Evolutionary conservation across 2,329 filamentous ascomycete genomes (phyloP), one percentile per base, ranked within the genome.

Genomic region (Pseudocercospora fijiensis): DNA sequence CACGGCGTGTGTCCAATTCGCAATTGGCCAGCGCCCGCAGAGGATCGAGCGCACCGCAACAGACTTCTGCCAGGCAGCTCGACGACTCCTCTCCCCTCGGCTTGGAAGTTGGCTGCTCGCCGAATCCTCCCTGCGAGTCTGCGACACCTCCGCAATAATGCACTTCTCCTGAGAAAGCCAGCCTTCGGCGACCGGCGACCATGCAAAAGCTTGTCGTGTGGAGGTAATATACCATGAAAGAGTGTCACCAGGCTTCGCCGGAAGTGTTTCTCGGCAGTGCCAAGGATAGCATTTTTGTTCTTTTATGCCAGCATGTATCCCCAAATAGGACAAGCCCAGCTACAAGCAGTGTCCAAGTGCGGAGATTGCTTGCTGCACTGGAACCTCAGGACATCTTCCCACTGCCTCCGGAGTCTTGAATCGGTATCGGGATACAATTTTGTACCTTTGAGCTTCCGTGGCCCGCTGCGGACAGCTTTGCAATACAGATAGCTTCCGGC

Each of bases 351-450:
- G 16, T 27, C 24, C 24, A 52, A 28, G n/a, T 28, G 24, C 9
- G 20, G 49, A 52, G 24, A 27, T 52, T 53, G 49, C 49, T 18
- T 53, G 49, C 28, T n/a, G 49, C 16, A 18, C 18, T 24, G 28
- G 22, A 53, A 53, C 49, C 49, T 53, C 49, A 53, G 26, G 49
- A n/a, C 49, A 27, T 49, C 49, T 26, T 26, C 11, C 49, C 49
- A 24, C 28, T 11, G 24, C 22, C 22, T 26, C 24, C 49, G 22
- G 26, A n/a, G 49, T 11, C 49, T 53, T 13, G 16, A 4, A 53
- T 53, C 49, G 49, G 49, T 53, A 26, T 26, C 49, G 26, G 49
- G 22, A 27, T 26, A 53, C 49, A 28, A 16, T 18, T 53, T 24
- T 30, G 22, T 4, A 53, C 22, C 24, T 24, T 27, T 10, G 8